Percentiles rank a stretch among this genome's conserved stretches.
These are phyloP conservation scores for barrel medic (Medicago truncatula) DNA, from an alignment of 306 rosid genomes.

Conservation along the genomic window DNA sequence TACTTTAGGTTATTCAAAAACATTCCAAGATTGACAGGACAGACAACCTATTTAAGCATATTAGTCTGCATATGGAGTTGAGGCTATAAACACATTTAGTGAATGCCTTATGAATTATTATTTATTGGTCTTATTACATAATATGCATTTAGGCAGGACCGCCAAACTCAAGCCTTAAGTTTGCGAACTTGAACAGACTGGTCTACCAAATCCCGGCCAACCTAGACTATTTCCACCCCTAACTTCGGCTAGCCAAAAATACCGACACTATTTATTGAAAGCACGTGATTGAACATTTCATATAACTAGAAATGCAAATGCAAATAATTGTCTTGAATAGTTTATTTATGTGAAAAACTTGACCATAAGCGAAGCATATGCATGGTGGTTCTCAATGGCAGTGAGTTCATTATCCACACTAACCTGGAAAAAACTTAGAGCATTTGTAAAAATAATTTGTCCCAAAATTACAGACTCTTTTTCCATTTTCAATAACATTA, in stretches of 20 bases:
- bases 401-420: constrained; percentile 63
- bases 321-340: too few relatives aligned
- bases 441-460: too few relatives aligned
- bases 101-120: not conserved
- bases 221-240: not conserved
- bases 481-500: too few relatives aligned
- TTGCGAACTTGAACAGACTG: too few relatives aligned
- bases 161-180: too few relatives aligned
- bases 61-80: not conserved
- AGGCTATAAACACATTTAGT: too few relatives aligned
- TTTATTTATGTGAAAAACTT: too few relatives aligned
- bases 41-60: not conserved
- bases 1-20: not conserved
- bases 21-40: not conserved
- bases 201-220: not conserved
- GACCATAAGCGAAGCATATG: constrained; percentile 63
- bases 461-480: too few relatives aligned
- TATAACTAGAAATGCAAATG: not conserved
- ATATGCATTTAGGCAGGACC: too few relatives aligned
- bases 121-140: not conserved
- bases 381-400: constrained; percentile 58
- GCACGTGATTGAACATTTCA: not conserved
- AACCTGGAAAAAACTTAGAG: constrained; percentile 63
- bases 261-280: constrained; percentile 15
- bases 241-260: constrained; percentile 11